phyloP scores from a whole-genome alignment of 495 filamentous ascomycete species.

The Cercophora sp. region DNA sequence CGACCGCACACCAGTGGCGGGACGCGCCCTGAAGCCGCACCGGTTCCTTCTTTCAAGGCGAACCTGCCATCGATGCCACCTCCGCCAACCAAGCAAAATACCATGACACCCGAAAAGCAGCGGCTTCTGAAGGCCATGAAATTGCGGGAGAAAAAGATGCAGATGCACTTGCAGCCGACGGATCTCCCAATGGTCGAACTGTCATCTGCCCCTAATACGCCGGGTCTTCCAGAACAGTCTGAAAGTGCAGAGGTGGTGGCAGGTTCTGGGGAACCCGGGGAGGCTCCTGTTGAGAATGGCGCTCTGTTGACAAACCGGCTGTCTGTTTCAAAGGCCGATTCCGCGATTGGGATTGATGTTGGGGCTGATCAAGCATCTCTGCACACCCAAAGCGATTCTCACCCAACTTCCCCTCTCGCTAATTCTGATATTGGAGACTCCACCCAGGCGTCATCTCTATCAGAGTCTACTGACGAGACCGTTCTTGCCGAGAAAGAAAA shows the following conservation, averaged over 20 bases:
- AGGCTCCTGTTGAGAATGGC: constrained; percentile 2
- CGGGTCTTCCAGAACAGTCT: constrained; percentile 10
- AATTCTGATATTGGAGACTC: constrained; percentile 48
- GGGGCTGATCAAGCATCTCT: constrained; percentile 34
- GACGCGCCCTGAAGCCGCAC: constrained; percentile 48
- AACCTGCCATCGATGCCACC: constrained; percentile 33
- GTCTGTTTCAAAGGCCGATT: constrained; percentile 35
- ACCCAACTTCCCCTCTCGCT: constrained; percentile 45
- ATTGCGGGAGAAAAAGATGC: constrained; percentile 71
- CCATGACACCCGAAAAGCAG: constrained; percentile 83
- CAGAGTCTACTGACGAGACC: constrained; percentile 52
- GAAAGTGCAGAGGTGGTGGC: constrained; percentile 1
- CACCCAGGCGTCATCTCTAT: constrained; percentile 52
- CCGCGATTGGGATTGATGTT: constrained; percentile 35
- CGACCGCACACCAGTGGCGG: constrained; percentile 34
- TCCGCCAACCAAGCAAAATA: constrained; percentile 45
- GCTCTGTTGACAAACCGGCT: constrained; percentile 16
- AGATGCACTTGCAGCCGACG: constrained; percentile 35
- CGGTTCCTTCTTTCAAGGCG: constrained; percentile 44
- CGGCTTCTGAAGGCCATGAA: constrained; percentile 92
- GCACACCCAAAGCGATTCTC: constrained; percentile 43
- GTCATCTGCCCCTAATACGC: constrained; percentile 15
- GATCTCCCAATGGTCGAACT: constrained; percentile 13
- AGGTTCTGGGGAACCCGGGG: not conserved
- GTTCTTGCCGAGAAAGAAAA: constrained; percentile 28